phyloP scores from a whole-genome alignment of 257 asterid genomes.

The Solanum chilense region DNA sequence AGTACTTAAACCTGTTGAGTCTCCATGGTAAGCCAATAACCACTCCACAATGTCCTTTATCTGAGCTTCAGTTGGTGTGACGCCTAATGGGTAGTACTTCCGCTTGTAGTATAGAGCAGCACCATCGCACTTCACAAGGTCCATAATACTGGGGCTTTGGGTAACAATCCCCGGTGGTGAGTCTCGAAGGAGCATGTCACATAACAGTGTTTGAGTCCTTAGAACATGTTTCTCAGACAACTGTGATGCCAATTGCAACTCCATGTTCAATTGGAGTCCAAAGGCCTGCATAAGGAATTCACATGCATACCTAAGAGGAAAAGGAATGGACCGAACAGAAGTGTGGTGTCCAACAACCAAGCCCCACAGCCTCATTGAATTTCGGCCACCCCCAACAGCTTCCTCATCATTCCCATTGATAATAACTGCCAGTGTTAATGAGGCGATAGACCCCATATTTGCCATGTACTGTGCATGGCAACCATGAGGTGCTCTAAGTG shows the following conservation, averaged over 20 bases:
- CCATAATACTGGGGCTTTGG: conserved; percentile 76
- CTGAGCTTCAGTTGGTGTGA: conserved; percentile 65
- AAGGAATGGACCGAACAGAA: conserved; percentile 49
- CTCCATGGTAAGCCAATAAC: conserved; percentile 53
- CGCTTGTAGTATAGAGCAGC: conserved; percentile 73
- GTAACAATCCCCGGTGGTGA: conserved; percentile 65
- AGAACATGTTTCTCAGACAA: conserved; percentile 61
- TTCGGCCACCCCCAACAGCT: conserved; percentile 40
- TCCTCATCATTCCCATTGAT: conserved; percentile 52
- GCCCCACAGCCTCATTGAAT: conserved; percentile 82
- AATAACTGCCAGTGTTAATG: conserved; percentile 42
- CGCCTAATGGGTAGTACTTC: conserved; percentile 49
- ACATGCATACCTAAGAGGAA: conserved; percentile 84
- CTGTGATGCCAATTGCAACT: conserved; percentile 62
- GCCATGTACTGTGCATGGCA: conserved; percentile 65
- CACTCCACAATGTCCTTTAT: conserved; percentile 63
- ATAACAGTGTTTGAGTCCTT: conserved; percentile 73
- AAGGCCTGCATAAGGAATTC: conserved; percentile 90
- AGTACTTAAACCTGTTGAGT: conserved; percentile 81
- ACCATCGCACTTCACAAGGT: conserved; percentile 78
- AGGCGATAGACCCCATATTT: conserved; percentile 59
- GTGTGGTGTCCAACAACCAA: conserved; percentile 88
- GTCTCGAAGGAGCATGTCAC: conserved; percentile 82
- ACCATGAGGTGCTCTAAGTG: conserved; percentile 55
- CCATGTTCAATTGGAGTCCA: conserved; percentile 82